Percentiles rank a stretch among this genome's conserved stretches.
Evolutionary conservation across 257 asterid genomes (phyloP).

Genomic region (Rhazya stricta): DNA sequence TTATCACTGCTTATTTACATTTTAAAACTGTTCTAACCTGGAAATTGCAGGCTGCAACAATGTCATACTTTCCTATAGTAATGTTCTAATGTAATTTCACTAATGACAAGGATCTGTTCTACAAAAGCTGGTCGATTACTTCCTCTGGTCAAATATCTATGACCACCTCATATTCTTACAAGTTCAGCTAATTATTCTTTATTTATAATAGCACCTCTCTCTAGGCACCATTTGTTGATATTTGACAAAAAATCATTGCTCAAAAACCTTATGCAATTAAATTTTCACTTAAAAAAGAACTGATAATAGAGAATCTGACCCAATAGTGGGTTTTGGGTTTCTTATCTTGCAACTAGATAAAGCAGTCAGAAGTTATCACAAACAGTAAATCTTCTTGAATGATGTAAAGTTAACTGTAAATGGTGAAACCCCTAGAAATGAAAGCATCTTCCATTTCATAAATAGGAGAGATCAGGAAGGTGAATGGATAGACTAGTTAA

Average conservation of each 20-base stretch:
- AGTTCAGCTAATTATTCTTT: neutral
- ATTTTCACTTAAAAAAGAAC: neutral
- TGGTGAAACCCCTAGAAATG: neutral
- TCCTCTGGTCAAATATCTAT: neutral
- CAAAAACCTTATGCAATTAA: neutral
- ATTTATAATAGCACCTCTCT: neutral
- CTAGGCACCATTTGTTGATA: too few relatives aligned
- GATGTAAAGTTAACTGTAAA: neutral
- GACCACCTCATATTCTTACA: neutral
- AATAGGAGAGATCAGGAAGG: neutral
- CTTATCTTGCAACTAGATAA: neutral
- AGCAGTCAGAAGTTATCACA: neutral
- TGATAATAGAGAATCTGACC: neutral
- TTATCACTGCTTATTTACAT: too few relatives aligned
- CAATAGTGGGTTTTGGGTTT: neutral
- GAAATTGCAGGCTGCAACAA: neutral
- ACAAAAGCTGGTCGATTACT: neutral
- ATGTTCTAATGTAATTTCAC: neutral
- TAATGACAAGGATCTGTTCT: neutral
- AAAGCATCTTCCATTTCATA: neutral
- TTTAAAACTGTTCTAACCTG: neutral
- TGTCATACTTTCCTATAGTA: neutral
- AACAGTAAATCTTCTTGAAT: neutral
- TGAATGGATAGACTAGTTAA: neutral
- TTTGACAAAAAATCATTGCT: neutral